Base-by-base conservation (phyloP, 768 basidiomycete species). In the Boletales sp. region DNA sequence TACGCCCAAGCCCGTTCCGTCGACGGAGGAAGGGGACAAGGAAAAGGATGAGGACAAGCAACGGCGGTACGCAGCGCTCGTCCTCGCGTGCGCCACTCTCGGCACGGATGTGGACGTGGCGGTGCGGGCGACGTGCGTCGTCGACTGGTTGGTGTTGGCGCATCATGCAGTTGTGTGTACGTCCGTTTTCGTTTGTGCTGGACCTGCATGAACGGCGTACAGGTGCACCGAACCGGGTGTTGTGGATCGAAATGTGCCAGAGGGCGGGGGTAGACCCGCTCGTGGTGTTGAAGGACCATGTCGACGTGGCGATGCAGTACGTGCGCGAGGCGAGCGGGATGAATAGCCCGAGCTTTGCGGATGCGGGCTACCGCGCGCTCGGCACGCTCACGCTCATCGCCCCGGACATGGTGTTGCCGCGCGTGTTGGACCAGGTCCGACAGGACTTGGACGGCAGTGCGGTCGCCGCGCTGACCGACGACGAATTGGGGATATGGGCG, bases 201-300 rank as follows among this genome's bases (percentile, higher is more conserved):
- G 19, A 17, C 41, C n/a, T 49, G 41, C n/a, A 37, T 32, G 37
- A 8, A 12, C 12, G 13, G 15, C n/a, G n/a, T n/a, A n/a, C 19
- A 68, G 67, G 63, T 31, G 48, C 36, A 5, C 46, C 57, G 2
- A 53, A 57, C 11, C 52, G 54, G 9, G 44, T 46, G 33, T 12
- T 68, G 2, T 96, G 93, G 93, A 87, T 94, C 51, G 88, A 91
- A 48, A 55, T 90, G 5, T 89, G 87, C 48, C 90, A 89, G 57
- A 79, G 76, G 50, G 83, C 86, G 0, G 64, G 72, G 2, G 61
- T 77, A 5, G 90, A 95, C 60, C 93, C 93, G 2, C 72, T 73
- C 18, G 76, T 78, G 13, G 66, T 89, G 7, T 73, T 87, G 5
- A 72, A 71, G 8, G 70, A 67, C 19, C 72, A 81, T 50, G 39